phyloP scores from a whole-genome alignment of 257 asterid genomes.

The Primulina huaijiensis region DNA sequence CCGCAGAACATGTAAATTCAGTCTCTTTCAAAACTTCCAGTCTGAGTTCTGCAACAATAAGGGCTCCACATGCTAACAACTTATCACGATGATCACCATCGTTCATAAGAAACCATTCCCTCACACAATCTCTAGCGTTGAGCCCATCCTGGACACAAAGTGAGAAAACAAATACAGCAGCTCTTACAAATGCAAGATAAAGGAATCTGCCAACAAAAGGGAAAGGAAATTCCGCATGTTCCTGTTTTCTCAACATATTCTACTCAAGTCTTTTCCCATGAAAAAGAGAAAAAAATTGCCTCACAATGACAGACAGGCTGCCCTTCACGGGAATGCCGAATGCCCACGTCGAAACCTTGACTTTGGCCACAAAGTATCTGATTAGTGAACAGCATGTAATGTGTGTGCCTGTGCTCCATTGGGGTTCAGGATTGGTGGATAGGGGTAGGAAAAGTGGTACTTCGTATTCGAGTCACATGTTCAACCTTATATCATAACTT shows the following conservation, averaged over 20 bases:
- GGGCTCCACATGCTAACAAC: conserved; percentile 87
- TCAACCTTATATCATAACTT: neutral
- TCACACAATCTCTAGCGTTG: conserved; percentile 41
- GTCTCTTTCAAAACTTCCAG: conserved; percentile 77
- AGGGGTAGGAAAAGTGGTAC: neutral
- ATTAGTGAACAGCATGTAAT: neutral
- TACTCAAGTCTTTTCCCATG: conserved; percentile 5
- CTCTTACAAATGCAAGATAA: conserved; percentile 16
- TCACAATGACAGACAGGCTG: neutral
- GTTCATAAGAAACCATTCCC: conserved; percentile 56
- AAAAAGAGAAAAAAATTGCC: neutral
- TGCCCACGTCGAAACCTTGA: neutral
- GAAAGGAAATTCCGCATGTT: neutral
- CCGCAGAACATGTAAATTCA: conserved; percentile 91
- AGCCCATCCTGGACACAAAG: conserved; percentile 48
- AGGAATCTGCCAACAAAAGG: neutral
- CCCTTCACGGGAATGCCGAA: neutral
- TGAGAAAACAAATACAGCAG: conserved; percentile 7
- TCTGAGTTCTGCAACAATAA: conserved; percentile 84
- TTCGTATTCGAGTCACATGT: neutral
- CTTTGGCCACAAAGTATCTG: neutral
- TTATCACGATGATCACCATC: conserved; percentile 68
- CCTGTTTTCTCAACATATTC: neutral
- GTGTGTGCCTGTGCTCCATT: neutral
- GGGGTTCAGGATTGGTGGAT: neutral